These are phyloP conservation scores for Mortierella sp. DNA, from an alignment of 371 early-diverging fungal species.

Conservation along the genomic window DNA sequence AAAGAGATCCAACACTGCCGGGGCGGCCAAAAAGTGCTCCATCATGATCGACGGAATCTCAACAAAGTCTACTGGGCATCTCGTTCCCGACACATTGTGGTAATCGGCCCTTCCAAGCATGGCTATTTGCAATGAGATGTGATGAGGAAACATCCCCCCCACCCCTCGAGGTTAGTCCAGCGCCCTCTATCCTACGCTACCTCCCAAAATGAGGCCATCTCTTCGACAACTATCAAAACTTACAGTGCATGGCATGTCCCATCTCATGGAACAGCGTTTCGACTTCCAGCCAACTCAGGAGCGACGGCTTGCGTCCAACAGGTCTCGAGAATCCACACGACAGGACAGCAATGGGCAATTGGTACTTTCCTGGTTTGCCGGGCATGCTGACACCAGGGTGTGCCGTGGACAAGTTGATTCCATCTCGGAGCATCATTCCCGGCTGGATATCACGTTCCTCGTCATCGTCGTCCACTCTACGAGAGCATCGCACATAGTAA, in stretches of 20 bases:
- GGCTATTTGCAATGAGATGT: slow-evolving; percentile 54
- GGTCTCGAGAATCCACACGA: slow-evolving; percentile 76
- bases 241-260: slow-evolving; percentile 97
- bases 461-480: slow-evolving; percentile 88
- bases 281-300: slow-evolving; percentile 79
- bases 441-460: slow-evolving; percentile 60
- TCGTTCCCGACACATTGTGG: slow-evolving; percentile 93
- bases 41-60: slow-evolving; percentile 96
- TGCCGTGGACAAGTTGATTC: slow-evolving; percentile 43
- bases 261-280: slow-evolving; percentile 98
- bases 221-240: slow-evolving; percentile 32
- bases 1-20: slow-evolving; percentile 75
- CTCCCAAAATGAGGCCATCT: slow-evolving; percentile 12
- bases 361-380: slow-evolving; percentile 65
- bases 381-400: slow-evolving; percentile 55
- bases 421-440: slow-evolving; percentile 38
- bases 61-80: slow-evolving; percentile 95
- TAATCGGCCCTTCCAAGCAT: slow-evolving; percentile 94
- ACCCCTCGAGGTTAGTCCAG: no score
- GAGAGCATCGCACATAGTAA: slow-evolving; percentile 93
- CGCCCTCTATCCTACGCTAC: no score
- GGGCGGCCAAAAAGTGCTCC: slow-evolving; percentile 89
- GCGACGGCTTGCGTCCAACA: slow-evolving; percentile 55
- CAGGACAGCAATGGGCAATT: slow-evolving; percentile 82
- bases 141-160: slow-evolving; percentile 2